Evolutionary conservation across 2,329 filamentous ascomycete genomes (phyloP).

Genomic region (Trichoderma citrinoviride): DNA sequence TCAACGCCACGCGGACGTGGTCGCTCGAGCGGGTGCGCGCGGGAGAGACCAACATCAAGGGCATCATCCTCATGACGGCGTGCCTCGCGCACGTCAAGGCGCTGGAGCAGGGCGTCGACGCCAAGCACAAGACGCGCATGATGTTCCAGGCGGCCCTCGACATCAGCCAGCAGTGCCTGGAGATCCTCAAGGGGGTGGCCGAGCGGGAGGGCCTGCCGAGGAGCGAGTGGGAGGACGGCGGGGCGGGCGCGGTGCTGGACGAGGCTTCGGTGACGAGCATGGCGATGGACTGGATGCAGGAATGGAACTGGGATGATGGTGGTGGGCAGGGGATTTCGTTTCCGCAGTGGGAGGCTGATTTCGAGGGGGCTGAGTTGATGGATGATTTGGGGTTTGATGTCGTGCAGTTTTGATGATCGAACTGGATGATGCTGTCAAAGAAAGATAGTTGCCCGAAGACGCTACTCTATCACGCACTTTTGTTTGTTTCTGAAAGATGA

Average conservation of each 20-base stretch:
- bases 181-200: conserved; percentile 37
- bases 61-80: conserved; percentile 37
- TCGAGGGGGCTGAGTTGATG: neutral
- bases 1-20: conserved; percentile 35
- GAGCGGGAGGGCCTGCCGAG: conserved; percentile 28
- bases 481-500: too few relatives aligned
- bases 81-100: conserved; percentile 37
- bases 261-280: conserved; percentile 20
- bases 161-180: conserved; percentile 32
- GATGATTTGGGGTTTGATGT: conserved; percentile 12
- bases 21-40: conserved; percentile 36
- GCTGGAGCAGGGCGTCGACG: conserved; percentile 31
- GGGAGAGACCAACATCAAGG: conserved; percentile 46
- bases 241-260: conserved; percentile 19
- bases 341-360: conserved; percentile 23
- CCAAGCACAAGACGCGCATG: conserved; percentile 33
- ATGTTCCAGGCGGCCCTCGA: conserved; percentile 32
- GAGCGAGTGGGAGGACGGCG: conserved; percentile 22
- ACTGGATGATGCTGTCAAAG: too few relatives aligned
- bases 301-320: conserved; percentile 32
- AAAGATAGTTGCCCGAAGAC: too few relatives aligned
- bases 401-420: neutral
- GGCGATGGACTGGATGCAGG: conserved; percentile 30
- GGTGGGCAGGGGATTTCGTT: conserved; percentile 25
- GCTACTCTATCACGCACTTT: too few relatives aligned